Evolutionary conservation across 306 rosid species (phyloP).

Genomic region (Comarum palustre): DNA sequence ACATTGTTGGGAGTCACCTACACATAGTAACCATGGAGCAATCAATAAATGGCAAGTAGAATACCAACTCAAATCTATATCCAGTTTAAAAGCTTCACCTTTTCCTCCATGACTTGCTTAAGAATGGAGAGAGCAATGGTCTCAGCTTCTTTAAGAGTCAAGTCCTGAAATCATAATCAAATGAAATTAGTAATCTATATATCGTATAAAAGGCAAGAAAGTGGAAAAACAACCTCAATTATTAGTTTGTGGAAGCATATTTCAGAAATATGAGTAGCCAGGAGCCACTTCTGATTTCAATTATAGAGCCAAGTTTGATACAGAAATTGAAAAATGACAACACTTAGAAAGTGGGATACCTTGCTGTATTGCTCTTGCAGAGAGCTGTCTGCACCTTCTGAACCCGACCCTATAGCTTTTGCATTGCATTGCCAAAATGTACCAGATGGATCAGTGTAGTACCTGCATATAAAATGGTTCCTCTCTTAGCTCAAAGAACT

Average conservation of each 20-base stretch:
- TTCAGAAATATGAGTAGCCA: background rate
- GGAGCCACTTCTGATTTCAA: background rate
- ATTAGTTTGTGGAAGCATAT: background rate
- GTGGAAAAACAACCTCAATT: background rate
- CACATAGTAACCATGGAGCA: conserved; percentile 9
- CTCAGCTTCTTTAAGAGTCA: conserved; percentile 93
- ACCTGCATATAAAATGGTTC: conserved; percentile 47
- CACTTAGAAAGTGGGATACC: conserved; percentile 39
- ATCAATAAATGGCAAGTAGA: background rate
- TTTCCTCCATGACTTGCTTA: conserved; percentile 99
- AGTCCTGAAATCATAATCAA: conserved; percentile 49
- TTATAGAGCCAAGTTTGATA: background rate
- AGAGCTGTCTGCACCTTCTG: conserved; percentile 98
- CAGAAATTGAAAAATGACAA: background rate
- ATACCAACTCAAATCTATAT: background rate
- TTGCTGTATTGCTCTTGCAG: conserved; percentile 96
- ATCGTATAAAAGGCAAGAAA: background rate
- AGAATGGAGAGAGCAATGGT: conserved; percentile 91
- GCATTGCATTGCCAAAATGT: conserved; percentile 99
- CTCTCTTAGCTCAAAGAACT: conserved; percentile 11
- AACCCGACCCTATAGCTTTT: conserved; percentile 97
- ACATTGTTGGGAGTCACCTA: conserved; percentile 96
- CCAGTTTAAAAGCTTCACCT: conserved; percentile 44
- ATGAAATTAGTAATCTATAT: background rate
- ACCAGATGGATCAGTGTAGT: conserved; percentile 96